Evolutionary conservation across 805 yeast genomes (phyloP).

Genomic region (Candida fluviatilis): DNA sequence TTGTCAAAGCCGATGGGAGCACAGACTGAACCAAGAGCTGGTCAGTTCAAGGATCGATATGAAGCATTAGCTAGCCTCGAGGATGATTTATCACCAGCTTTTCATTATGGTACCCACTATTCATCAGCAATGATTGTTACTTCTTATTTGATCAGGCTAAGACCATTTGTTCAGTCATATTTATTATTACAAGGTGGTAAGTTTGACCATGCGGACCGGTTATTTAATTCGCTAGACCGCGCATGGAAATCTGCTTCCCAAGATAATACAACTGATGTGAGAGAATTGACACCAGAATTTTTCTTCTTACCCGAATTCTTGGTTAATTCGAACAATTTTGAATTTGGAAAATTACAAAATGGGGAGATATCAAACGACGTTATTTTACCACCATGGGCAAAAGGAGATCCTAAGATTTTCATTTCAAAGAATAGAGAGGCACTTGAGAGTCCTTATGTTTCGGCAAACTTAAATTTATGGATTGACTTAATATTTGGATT

Average conservation of each 20-base stretch:
- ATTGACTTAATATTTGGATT: conserved; percentile 80
- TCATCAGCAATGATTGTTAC: conserved; percentile 93
- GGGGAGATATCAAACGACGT: conserved; percentile 61
- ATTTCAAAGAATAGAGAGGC: conserved; percentile 78
- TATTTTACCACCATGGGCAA: conserved; percentile 77
- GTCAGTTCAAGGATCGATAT: conserved; percentile 64
- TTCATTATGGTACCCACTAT: conserved; percentile 91
- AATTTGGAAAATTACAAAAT: conserved; percentile 68
- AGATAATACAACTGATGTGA: conserved; percentile 81
- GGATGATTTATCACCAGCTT: conserved; percentile 63
- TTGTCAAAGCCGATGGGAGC: conserved; percentile 91
- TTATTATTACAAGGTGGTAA: conserved; percentile 79
- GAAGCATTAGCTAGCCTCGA: conserved; percentile 62
- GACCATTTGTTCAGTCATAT: conserved; percentile 80
- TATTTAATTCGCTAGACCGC: conserved; percentile 68
- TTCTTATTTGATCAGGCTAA: conserved; percentile 68
- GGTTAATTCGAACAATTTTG: conserved; percentile 57
- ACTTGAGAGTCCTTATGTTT: conserved; percentile 76
- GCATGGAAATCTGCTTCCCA: conserved; percentile 78
- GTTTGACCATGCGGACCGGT: conserved; percentile 83
- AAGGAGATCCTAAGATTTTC: conserved; percentile 69
- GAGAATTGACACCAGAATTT: conserved; percentile 86
- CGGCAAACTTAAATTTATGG: conserved; percentile 75
- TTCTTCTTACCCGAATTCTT: conserved; percentile 79
- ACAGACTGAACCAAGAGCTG: conserved; percentile 57